Evolutionary conservation across 352 stramenopile species (phyloP), one percentile per base, ranked within the genome.

Genomic region (Phytophthora agathidicida): DNA sequence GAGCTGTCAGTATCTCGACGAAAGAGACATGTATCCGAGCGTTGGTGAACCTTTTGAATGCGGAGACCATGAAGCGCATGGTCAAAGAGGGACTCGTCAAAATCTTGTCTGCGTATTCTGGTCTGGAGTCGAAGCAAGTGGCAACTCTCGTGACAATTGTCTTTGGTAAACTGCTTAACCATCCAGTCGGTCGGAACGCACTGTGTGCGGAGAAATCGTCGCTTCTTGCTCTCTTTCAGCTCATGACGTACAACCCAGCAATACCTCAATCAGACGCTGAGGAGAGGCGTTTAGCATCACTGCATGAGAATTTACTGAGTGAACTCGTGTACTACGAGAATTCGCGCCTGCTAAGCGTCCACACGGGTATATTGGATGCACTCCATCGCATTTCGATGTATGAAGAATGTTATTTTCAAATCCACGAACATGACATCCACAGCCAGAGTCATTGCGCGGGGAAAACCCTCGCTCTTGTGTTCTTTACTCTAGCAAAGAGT

Each of bases 11-110:
- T 45, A 26, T 68, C 1, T 56, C 52, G 0, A 94, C 85, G 0
- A 92, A 93, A 55, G 76, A 91, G 49, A 88, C 71, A 0, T 94
- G 85, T 42, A 58, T 88, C 1, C 60, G 79, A 3, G 80, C 85
- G 1, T 57, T 94, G 5, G 49, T 85, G 5, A 93, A 94, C 31
- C 67, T 94, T 3, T 24, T 93, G 14, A 88, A 71, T 10, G 42
- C 56, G 14, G 68, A 84, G 17, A 93, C 83, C 1, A 77, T 89
- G 49, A 78, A 77, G 8, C n/a, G 42, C 7, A 84, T 92, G 68
- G 68, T 94, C 8, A 65, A 63, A 0, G 80, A 93, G 53, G 84
- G 84, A 11, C 61, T 92, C 4, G 75, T 89, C 7, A 90, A 91
- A 32, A 65, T 93, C 1, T 38, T 93, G 11, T 71, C 82, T 0